Evolutionary conservation across 495 filamentous ascomycete species (phyloP), one percentile per base, ranked within the genome.

Genomic region (Usnea hakonensis): DNA sequence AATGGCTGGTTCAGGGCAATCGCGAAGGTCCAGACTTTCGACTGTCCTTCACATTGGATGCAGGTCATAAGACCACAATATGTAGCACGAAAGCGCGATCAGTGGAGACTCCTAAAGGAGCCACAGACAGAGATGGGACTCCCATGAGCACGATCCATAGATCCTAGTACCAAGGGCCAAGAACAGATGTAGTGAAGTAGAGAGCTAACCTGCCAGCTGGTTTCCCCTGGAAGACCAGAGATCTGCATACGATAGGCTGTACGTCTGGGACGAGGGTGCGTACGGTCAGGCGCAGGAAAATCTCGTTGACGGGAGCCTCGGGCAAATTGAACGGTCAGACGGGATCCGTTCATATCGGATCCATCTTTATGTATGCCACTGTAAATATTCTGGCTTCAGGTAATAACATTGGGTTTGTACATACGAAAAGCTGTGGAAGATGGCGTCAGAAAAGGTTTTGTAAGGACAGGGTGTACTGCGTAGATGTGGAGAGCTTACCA

Each of bases 121-220:
- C 59, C 58, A 54, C 28, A 48, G 44, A 55, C n/a, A 56, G 23
- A 30, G 36, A 48, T n/a, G 21, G 50, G 54, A 65, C 28, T 43
- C 36, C 54, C 55, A 58, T 55, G 57, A 66, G 54, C 60, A 55
- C 33, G 32, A 56, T 38, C 40, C 60, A 53, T 46, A 59, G 60
- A 62, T 58, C 48, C 61, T 6, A 50, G 43, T 11, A 55, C 55
- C 30, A 52, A 58, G 61, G 59, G 60, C 66, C 64, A 69, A 63
- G 53, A 58, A 63, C 55, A 55, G 38, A 66, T 44, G 44, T 54
- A 66, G 63, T 57, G 60, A 60, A 65, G 48, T 52, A 64, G 57
- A 58, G 55, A 87, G 89, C 94, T 95, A 89, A 98, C 94, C 94
- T 98, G 94, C 94, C 94, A 98, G 84, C 91, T 96, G 81, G 95